phyloP scores from a whole-genome alignment of 352 stramenopile genomes.

The Phytophthora rubi region DNA sequence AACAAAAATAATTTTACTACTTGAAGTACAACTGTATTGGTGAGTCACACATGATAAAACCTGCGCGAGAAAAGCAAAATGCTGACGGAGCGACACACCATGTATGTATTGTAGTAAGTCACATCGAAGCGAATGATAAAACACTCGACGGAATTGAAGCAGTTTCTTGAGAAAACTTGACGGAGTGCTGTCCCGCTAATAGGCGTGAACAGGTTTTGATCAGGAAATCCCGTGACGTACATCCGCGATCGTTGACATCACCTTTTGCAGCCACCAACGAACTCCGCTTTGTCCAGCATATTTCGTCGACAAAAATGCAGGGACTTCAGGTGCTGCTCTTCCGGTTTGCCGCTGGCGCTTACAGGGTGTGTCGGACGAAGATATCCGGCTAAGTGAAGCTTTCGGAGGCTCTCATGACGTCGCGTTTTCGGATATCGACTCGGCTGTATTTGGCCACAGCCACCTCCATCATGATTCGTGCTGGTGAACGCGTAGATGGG shows the following conservation, averaged over 20 bases:
- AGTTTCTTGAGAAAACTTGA: not conserved
- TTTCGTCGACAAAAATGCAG: not conserved
- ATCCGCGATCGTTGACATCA: not conserved
- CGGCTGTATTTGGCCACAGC: slow-evolving; percentile 5
- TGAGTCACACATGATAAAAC: too few species aligned
- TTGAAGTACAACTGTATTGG: too few species aligned
- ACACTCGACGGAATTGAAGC: not conserved
- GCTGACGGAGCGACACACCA: too few species aligned
- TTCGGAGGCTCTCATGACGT: slow-evolving; percentile 13
- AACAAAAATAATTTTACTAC: too few species aligned
- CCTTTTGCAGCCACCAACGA: not conserved
- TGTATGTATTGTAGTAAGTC: too few species aligned
- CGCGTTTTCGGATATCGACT: slow-evolving; percentile 28
- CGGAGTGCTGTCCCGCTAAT: not conserved
- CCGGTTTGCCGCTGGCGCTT: not conserved
- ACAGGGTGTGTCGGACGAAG: not conserved
- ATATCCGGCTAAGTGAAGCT: slow-evolving; percentile 10
- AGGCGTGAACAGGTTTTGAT: not conserved
- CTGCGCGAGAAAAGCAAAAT: too few species aligned
- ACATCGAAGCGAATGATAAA: not conserved
- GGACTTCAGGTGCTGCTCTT: not conserved
- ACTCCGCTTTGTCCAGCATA: not conserved
- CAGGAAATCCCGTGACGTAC: not conserved
- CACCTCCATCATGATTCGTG: slow-evolving; percentile 21
- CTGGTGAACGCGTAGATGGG: slow-evolving; percentile 14